Evolutionary conservation across 2,329 filamentous ascomycete genomes (phyloP).

Genomic region (Tolypocladium amazonense): DNA sequence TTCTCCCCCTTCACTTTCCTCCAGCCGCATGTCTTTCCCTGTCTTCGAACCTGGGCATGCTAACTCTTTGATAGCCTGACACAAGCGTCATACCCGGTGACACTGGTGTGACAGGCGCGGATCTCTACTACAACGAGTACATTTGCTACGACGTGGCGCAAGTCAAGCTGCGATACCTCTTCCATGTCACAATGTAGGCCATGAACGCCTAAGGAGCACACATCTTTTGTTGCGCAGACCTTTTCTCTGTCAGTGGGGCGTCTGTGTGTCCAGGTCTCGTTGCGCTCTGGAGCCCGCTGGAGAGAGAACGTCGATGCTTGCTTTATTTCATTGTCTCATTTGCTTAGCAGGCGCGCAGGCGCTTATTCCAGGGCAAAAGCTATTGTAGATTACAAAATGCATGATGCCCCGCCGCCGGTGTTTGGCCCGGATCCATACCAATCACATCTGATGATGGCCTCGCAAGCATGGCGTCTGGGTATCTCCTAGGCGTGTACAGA

Average conservation of each 20-base stretch:
- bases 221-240: background rate
- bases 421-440: background rate
- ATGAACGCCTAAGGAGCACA: background rate
- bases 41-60: conserved; percentile 3
- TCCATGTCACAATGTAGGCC: conserved; percentile 35
- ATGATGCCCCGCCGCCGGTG: background rate
- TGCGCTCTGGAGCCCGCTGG: background rate
- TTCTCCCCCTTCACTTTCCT: conserved; percentile 12
- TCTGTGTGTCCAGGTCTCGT: background rate
- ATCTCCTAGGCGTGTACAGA: background rate
- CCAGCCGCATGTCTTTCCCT: background rate
- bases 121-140: conserved; percentile 61
- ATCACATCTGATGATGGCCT: background rate
- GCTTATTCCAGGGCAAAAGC: background rate
- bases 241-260: background rate
- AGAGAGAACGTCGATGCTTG: background rate
- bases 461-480: background rate
- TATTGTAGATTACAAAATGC: background rate
- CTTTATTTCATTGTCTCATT: background rate
- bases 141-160: conserved; percentile 62
- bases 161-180: conserved; percentile 58
- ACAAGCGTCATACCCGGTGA: conserved; percentile 29
- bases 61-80: conserved; percentile 34
- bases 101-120: conserved; percentile 34
- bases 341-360: background rate